Evolutionary conservation across 2,329 filamentous ascomycete species (phyloP), one percentile per base, ranked within the genome.

Genomic region (Fusarium mexicanum): DNA sequence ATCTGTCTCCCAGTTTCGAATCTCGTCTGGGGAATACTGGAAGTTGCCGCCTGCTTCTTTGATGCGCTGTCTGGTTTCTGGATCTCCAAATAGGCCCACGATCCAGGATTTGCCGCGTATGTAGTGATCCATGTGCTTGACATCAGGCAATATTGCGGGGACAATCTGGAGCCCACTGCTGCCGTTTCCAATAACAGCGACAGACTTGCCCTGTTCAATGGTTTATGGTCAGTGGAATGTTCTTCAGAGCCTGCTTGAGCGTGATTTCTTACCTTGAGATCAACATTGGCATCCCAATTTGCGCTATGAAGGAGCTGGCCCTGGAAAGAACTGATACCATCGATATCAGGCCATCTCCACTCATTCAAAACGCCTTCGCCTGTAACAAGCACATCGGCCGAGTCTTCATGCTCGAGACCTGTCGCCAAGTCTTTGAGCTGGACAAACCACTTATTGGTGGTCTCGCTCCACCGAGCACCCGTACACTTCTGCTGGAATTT

Each of bases 101-200:
- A 69, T 69, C 66, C 66, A 69, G 2, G 66, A 69, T 3, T 43
- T 50, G 0, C 66, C 64, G 2, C 66, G 66, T 6, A 69, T 43
- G 22, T 69, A 69, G 24, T 69, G 66, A 33, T 69, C 64, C 66
- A 69, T 69, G 16, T 69, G 66, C 10, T 64, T 69, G 10, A 69
- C 57, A 4, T 64, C 43, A 0, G 64, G 43, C 2, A 69, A 13
- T 14, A 69, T 37, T 6, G 66, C 48, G 4, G 66, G 66, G 1
- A 69, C 66, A 6, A 69, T 69, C n/a, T 69, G 66, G 2, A 69
- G 66, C 6, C 66, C 66, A 8, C 66, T 69, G 7, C 66, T 69
- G 1, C 66, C 66, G 5, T 51, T 48, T 35, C 66, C 66, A 14
- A 69, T 64, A 2, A 69, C 64, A 8, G 66, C 66, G 5, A 69